A percentile compares a stretch with the other conserved stretches of the same genome.
These are phyloP conservation scores for Pyrrhoderma noxium DNA, from an alignment of 1,284 basidiomycete species.

Conservation along the genomic window DNA sequence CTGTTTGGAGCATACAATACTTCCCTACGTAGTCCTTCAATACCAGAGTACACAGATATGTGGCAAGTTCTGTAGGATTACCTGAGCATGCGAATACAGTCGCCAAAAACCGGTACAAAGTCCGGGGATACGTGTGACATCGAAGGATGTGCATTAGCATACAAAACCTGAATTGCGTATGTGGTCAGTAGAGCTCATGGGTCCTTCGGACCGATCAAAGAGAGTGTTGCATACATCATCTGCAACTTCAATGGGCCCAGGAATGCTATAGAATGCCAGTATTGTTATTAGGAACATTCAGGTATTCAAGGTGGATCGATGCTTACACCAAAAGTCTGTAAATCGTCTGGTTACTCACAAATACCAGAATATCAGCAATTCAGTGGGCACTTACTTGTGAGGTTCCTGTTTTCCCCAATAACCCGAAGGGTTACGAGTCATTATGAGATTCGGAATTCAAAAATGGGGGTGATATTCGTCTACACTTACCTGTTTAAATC, in stretches of 20 bases:
- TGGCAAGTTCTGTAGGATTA: constrained; percentile 23
- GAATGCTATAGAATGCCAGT: constrained; percentile 44
- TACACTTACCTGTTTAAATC: constrained; percentile 31
- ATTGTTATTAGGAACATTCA: background rate
- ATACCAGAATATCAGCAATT: constrained; percentile 12
- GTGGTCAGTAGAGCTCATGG: constrained; percentile 1
- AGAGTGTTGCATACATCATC: constrained; percentile 52
- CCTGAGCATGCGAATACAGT: constrained; percentile 85
- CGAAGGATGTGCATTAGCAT: constrained; percentile 81
- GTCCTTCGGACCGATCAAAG: background rate
- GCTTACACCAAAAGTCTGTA: constrained; percentile 60
- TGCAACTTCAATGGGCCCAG: constrained; percentile 76
- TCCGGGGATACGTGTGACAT: constrained; percentile 89
- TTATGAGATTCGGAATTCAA: constrained; percentile 1
- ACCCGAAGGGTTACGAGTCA: constrained; percentile 4
- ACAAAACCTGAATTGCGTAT: constrained; percentile 43
- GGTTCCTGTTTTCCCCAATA: constrained; percentile 35
- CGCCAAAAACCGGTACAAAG: constrained; percentile 86
- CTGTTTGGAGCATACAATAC: constrained; percentile 70
- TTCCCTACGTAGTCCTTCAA: constrained; percentile 38
- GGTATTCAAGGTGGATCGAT: background rate
- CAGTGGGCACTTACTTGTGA: constrained; percentile 49
- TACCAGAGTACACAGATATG: background rate
- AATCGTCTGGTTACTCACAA: constrained; percentile 13
- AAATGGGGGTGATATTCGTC: background rate